These are phyloP conservation scores for Backusella liffmaniae DNA, from an alignment of 192 early-diverging fungal species.

Conservation along the genomic window DNA sequence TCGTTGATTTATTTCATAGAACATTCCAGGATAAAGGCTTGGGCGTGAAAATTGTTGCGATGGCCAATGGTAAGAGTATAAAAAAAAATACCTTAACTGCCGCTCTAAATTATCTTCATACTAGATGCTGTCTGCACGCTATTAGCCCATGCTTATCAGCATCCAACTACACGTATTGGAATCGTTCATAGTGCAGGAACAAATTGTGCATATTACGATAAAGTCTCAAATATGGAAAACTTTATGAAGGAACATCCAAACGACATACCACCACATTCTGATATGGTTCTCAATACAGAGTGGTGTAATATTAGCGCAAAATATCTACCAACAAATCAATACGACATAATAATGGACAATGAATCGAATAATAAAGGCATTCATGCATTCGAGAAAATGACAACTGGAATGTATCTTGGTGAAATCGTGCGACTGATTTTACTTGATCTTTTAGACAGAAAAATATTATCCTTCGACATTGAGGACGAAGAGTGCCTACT, in stretches of 20 bases:
- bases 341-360: constrained; percentile 79
- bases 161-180: constrained; percentile 76
- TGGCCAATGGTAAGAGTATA: constrained; percentile 74
- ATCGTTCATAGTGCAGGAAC: constrained; percentile 92
- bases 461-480: constrained; percentile 53
- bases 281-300: constrained; percentile 93
- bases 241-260: constrained; percentile 23
- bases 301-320: constrained; percentile 86
- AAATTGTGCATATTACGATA: constrained; percentile 78
- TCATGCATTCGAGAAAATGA: constrained; percentile 92
- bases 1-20: constrained; percentile 75
- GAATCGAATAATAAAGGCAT: constrained; percentile 75
- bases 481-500: constrained; percentile 45
- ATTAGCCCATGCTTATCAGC: constrained; percentile 76
- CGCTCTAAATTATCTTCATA: constrained; percentile 44
- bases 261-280: constrained; percentile 35
- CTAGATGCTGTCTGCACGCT: constrained; percentile 92
- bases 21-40: constrained; percentile 67
- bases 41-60: constrained; percentile 72
- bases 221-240: constrained; percentile 53
- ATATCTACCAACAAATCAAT: constrained; percentile 76
- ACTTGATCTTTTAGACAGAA: constrained; percentile 72
- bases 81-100: constrained; percentile 47
- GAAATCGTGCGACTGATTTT: constrained; percentile 79
- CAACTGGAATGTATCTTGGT: constrained; percentile 90